Base-by-base conservation (phyloP, 352 stramenopile genomes). In the Phytopythium oedochilum region DNA sequence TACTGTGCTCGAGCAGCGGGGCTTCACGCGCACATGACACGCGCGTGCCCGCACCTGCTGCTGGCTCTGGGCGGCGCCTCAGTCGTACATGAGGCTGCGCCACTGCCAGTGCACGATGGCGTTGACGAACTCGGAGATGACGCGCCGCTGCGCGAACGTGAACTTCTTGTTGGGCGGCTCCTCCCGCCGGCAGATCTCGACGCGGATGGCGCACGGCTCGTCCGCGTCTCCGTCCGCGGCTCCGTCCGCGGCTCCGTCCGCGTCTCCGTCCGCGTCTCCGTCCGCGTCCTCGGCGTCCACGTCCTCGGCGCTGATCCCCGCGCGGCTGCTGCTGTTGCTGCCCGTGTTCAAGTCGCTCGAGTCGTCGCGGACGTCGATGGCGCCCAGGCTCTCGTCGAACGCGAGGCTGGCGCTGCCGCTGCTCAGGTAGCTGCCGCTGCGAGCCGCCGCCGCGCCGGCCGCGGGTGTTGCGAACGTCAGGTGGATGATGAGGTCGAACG, bases 81-180 rank as follows among this genome's bases (percentile, higher is more conserved):
- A 94, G 68, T 94, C 83, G 65, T 94, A 94, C 22, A 94, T 75
- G 48, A 94, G 71, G 63, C 74, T 87, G 15, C 79, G 75, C 86
- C 86, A 96, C 47, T 93, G 86, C 86, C 86, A 96, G 65, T 94
- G 85, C 43, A 94, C 80, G 46, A 94, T 86, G 57, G 69, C 85
- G 63, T 96, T 96, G 34, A 96, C 80, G 60, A 96, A 93, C 48
- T 94, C 81, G 3, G 76, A 73, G 59, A 96, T 89, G 29, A 84
- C 84, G 20, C 84, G 83, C 9, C 86, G 82, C 64, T 96, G 86
- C 3, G 83, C 75, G 20, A 86, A 78, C 18, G 83, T 91, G 59
- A 96, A 91, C 64, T 73, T 75, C 45, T 85, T 79, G 60, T 88
- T 91, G 28, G 61, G 62, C 2, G 86, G 78, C 57, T 94, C 86